phyloP scores from a whole-genome alignment of 306 rosid species.

The Datisca glomerata region DNA sequence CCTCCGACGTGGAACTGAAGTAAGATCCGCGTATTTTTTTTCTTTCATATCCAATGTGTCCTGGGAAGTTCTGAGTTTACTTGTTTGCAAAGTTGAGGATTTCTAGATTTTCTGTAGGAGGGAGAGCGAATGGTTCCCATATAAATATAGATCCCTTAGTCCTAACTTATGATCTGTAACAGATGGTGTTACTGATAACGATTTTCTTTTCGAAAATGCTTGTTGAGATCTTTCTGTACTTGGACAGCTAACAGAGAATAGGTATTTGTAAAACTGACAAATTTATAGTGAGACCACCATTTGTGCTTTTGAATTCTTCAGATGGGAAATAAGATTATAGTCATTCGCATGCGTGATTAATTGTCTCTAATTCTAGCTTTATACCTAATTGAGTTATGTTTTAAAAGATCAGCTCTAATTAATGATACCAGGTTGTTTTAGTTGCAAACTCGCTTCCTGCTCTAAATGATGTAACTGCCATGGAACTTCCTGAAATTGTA shows the following conservation, averaged over 20 bases:
- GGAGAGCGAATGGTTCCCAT: too few relatives aligned
- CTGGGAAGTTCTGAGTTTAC: too few relatives aligned
- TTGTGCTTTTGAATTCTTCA: not conserved
- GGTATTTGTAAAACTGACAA: not conserved
- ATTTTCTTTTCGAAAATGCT: too few relatives aligned
- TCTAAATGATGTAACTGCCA: constrained; percentile 85
- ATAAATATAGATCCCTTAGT: too few relatives aligned
- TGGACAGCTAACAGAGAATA: too few relatives aligned
- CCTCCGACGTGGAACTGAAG: constrained; percentile 92
- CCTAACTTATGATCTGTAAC: too few relatives aligned
- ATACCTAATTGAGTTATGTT: constrained; percentile 4
- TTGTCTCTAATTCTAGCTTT: not conserved
- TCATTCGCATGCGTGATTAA: not conserved
- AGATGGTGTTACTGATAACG: too few relatives aligned
- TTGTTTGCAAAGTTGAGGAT: not conserved
- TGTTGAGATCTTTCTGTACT: too few relatives aligned
- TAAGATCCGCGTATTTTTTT: constrained; percentile 28
- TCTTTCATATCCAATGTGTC: not conserved
- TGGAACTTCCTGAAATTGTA: constrained; percentile 94
- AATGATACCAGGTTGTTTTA: constrained; percentile 68
- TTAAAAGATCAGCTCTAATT: constrained; percentile 2
- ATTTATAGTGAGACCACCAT: not conserved
- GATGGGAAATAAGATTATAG: not conserved
- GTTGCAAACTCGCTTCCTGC: constrained; percentile 97
- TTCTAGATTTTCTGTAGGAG: too few relatives aligned